Percentiles rank a stretch among this genome's conserved stretches.
Evolutionary conservation across 164 flowering plant species (phyloP).

Genomic region (Magnolia kwangsiensis): DNA sequence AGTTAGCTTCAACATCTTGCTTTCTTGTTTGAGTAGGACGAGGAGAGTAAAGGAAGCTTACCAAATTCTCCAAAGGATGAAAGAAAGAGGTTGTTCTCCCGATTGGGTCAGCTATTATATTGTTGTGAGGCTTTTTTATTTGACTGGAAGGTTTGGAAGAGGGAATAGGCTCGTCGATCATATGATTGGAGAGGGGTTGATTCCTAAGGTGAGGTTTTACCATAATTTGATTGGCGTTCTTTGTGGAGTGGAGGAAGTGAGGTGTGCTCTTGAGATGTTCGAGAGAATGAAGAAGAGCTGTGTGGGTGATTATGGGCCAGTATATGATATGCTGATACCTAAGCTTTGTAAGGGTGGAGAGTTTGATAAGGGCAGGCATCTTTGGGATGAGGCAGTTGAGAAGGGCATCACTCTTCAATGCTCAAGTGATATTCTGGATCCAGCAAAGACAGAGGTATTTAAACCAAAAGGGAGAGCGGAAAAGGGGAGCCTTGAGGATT

Average conservation of each 20-base stretch:
- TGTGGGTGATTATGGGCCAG: constrained; percentile 55
- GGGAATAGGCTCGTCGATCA: constrained; percentile 58
- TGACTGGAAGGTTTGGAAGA: constrained; percentile 62
- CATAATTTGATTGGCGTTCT: constrained; percentile 64
- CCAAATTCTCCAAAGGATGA: constrained; percentile 46
- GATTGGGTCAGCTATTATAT: constrained; percentile 78
- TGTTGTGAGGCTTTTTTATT: constrained; percentile 56
- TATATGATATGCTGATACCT: constrained; percentile 76
- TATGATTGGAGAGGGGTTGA: constrained; percentile 52
- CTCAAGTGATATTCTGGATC: constrained; percentile 54
- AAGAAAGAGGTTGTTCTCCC: constrained; percentile 44
- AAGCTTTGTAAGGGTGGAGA: constrained; percentile 67
- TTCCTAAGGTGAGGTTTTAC: constrained; percentile 56
- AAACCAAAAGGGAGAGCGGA: constrained; percentile 38
- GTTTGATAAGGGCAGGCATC: constrained; percentile 62
- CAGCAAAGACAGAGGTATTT: constrained; percentile 51
- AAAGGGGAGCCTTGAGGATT: constrained; percentile 16
- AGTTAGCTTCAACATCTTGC: constrained; percentile 58
- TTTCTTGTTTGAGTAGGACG: constrained; percentile 60
- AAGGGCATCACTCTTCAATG: constrained; percentile 50
- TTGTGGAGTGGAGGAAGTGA: constrained; percentile 62
- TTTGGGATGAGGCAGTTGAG: constrained; percentile 67
- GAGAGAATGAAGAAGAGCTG: constrained; percentile 53
- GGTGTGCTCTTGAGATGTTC: constrained; percentile 57
- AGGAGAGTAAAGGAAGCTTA: constrained; percentile 75